Evolutionary conservation across 495 filamentous ascomycete genomes (phyloP), one percentile per base, ranked within the genome.

Genomic region (Penicillium diatomitis): DNA sequence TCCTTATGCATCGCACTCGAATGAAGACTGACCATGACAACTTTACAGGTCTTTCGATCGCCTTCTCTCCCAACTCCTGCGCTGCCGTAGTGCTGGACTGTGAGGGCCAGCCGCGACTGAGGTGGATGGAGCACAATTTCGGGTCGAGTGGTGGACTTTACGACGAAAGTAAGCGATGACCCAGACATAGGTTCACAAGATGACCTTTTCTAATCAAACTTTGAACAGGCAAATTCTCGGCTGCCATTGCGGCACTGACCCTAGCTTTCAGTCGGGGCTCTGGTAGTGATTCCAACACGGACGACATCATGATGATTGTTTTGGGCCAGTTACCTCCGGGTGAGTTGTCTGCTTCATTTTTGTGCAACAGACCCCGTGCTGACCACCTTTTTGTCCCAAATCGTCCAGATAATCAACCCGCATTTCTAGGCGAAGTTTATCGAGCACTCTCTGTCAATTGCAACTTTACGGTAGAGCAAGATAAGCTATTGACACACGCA

Each of bases 11-110:
- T 20, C 20, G 20, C 20, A 20, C 20, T 20, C 20, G 20, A 20
- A 20, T 20, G 20, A 20, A 20, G 20, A 20, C 20, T 20, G 20
- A 20, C 20, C 20, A 20, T 20, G 20, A 20, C 20, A 20, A 20
- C 20, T 12, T 8, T 29, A 38, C 38, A 86, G 84, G 77, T 51
- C 67, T 86, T 12, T 73, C 86, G 45, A 76, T 81, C 34, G 79
- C 83, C 10, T 78, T 90, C 46, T 92, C 87, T 6, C 86, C 88
- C 0, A 90, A 84, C 46, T 76, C 79, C 36, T 88, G 82, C 54
- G 79, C 82, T 33, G 72, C 83, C 28, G 79, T 80, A 0, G 72
- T 74, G 42, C 69, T 89, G 30, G 78, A 83, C 48, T 74, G 81
- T 46, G 83, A 88, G 43, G 80, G 81, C 4, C 74, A 78, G 32